phyloP scores from a whole-genome alignment of 1,284 basidiomycete species.

The Malassezia yamatoensis region DNA sequence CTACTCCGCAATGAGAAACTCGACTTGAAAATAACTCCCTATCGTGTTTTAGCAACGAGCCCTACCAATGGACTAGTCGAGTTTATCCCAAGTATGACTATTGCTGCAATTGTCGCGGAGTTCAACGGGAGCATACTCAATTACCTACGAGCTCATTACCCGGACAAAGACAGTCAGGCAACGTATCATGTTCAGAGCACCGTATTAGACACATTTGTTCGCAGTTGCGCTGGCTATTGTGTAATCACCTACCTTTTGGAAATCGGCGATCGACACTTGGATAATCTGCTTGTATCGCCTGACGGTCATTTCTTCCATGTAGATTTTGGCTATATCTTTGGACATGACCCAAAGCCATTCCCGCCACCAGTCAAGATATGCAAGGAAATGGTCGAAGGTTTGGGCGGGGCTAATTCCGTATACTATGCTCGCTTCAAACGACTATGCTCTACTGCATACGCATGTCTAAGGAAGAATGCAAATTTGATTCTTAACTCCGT shows the following conservation, averaged over 20 bases:
- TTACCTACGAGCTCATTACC: constrained; percentile 72
- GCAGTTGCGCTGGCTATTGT: constrained; percentile 96
- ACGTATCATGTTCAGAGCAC: constrained; percentile 82
- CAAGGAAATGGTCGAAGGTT: constrained; percentile 98
- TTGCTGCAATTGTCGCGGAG: constrained; percentile 74
- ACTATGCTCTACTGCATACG: constrained; percentile 91
- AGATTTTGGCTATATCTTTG: constrained; percentile 97
- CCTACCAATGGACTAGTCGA: constrained; percentile 89
- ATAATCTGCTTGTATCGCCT: constrained; percentile 83
- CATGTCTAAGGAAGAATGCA: constrained; percentile 79
- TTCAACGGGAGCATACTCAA: constrained; percentile 67
- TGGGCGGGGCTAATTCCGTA: constrained; percentile 68
- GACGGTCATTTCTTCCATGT: constrained; percentile 69
- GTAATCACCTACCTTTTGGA: constrained; percentile 94
- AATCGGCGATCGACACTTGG: constrained; percentile 92
- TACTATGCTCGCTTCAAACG: constrained; percentile 89
- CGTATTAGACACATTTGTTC: constrained; percentile 89
- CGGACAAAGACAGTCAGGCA: constrained; percentile 81
- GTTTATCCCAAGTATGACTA: constrained; percentile 86
- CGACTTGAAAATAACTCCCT: constrained; percentile 82
- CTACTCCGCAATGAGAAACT: constrained; percentile 87
- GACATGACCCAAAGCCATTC: constrained; percentile 93
- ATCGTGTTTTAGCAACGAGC: constrained; percentile 86
- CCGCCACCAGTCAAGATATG: constrained; percentile 96
- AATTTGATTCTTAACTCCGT: constrained; percentile 94